phyloP scores from a whole-genome alignment of 768 basidiomycete genomes.

The Calocera cornea region DNA sequence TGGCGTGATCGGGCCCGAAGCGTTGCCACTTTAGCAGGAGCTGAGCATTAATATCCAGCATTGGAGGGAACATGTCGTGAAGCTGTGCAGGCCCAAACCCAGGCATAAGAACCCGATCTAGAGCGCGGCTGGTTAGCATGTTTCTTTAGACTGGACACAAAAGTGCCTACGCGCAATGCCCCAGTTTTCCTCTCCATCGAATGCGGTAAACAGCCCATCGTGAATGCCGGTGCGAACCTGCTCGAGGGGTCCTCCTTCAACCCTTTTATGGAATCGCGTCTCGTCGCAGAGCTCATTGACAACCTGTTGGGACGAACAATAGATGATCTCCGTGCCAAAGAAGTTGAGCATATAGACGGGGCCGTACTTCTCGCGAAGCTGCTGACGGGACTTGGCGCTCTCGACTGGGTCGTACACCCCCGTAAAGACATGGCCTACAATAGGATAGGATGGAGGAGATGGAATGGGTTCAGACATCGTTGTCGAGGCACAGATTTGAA shows the following conservation, averaged over 20 bases:
- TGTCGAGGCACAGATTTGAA: neutral
- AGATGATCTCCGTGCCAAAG: constrained; percentile 21
- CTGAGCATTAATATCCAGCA: constrained; percentile 35
- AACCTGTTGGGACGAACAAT: constrained; percentile 28
- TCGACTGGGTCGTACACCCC: neutral
- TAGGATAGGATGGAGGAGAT: neutral
- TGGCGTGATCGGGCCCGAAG: constrained; percentile 31
- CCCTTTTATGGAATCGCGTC: constrained; percentile 30
- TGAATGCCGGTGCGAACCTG: constrained; percentile 24
- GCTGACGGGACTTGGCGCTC: neutral
- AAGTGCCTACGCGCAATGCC: constrained; percentile 30
- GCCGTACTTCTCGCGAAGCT: constrained; percentile 23
- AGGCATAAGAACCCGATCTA: constrained; percentile 29
- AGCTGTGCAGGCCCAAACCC: constrained; percentile 33
- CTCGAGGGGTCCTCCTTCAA: constrained; percentile 23
- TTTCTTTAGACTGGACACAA: neutral
- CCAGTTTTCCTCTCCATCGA: constrained; percentile 35
- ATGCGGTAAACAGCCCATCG: constrained; percentile 20
- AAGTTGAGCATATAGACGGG: constrained; percentile 32
- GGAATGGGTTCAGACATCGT: neutral
- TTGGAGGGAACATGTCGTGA: constrained; percentile 36
- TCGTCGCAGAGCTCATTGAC: constrained; percentile 34
- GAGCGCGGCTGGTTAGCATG: no score
- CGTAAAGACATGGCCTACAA: neutral
- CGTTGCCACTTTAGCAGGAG: constrained; percentile 34